phyloP scores from a whole-genome alignment of 2,329 filamentous ascomycete genomes.

The Calonectria leucothoes region DNA sequence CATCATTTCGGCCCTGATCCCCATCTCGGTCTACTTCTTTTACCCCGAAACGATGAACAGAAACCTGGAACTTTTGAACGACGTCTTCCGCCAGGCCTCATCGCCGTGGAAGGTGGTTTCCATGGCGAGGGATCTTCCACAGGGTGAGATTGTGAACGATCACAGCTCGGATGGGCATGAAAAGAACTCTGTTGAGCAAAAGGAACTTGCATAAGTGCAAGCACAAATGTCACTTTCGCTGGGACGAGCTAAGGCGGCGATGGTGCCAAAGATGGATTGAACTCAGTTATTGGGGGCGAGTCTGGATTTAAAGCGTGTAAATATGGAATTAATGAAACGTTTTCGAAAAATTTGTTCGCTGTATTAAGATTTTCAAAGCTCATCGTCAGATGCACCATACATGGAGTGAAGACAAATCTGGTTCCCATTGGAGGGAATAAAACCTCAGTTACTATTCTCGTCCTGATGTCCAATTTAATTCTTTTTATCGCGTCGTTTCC shows the following conservation, averaged over 20 bases:
- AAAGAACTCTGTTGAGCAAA: background rate
- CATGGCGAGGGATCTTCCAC: background rate
- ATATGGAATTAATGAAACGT: background rate
- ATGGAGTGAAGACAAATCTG: no score
- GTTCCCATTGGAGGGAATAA: no score
- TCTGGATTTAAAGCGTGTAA: background rate
- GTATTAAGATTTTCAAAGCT: no score
- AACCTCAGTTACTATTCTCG: no score
- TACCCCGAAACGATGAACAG: slow-evolving; percentile 51
- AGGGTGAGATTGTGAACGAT: background rate
- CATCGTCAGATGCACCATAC: no score
- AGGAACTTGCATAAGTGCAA: background rate
- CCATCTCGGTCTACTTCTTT: slow-evolving; percentile 52
- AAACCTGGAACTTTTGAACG: slow-evolving; percentile 34
- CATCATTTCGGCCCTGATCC: slow-evolving; percentile 55
- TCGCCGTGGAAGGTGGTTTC: slow-evolving; percentile 1
- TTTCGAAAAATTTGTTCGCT: background rate
- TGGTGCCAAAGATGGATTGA: background rate
- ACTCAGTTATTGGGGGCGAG: background rate
- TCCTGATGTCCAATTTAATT: no score
- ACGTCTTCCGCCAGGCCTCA: background rate
- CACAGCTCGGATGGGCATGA: background rate
- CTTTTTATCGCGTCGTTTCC: no score
- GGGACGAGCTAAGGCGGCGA: background rate
- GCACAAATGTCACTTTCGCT: background rate